phyloP scores from a whole-genome alignment of 139 green algal species.

The Desmodesmus armatus region DNA sequence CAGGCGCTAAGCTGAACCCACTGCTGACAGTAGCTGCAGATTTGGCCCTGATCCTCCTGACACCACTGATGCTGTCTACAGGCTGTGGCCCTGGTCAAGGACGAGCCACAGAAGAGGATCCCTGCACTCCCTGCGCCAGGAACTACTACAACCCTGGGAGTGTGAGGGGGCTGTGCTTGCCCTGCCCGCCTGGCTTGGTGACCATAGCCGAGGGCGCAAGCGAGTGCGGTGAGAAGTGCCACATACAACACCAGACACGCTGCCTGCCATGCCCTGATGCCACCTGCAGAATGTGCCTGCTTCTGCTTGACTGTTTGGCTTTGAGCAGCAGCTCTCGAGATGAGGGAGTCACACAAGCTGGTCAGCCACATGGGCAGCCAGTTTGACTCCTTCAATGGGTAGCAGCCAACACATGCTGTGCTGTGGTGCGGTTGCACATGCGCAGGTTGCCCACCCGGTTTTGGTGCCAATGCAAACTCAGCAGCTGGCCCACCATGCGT shows the following conservation, averaged over 20 bases:
- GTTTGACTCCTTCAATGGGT: not conserved
- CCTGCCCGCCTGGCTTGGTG: not conserved
- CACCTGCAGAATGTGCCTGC: too few species aligned
- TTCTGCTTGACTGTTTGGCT: not conserved
- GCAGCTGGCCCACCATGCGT: not conserved
- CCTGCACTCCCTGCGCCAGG: not conserved
- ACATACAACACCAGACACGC: not conserved
- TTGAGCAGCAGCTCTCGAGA: not conserved
- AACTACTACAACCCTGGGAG: not conserved
- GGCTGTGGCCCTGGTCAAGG: not conserved
- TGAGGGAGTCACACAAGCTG: not conserved
- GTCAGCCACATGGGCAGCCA: not conserved
- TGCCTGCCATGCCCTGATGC: not conserved
- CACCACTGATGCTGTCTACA: too few species aligned
- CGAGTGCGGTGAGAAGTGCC: slow-evolving; percentile 18
- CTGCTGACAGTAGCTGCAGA: not conserved
- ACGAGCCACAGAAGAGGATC: not conserved
- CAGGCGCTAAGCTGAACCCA: not conserved
- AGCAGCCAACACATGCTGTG: not conserved
- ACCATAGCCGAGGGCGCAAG: not conserved
- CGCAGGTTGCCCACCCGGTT: slow-evolving; percentile 13
- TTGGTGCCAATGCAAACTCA: not conserved
- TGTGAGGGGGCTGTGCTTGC: not conserved
- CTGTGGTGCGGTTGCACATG: not conserved
- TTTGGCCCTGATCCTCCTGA: too few species aligned